Base-by-base conservation (phyloP, 345 rosid genomes). In the Camelina neglecta region DNA sequence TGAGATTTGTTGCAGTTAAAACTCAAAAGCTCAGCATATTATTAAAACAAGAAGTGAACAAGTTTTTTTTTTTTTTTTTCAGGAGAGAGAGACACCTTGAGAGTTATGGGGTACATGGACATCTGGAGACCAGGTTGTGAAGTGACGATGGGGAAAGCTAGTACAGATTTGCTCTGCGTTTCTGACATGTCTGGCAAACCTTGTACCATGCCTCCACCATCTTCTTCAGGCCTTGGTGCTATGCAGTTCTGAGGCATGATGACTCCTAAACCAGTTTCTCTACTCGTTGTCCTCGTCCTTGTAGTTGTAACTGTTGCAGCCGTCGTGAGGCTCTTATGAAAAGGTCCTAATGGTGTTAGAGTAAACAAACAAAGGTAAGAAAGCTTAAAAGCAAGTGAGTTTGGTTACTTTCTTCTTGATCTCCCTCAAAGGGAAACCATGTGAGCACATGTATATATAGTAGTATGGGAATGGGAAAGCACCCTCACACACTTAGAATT, bases 31-130 rank as follows among this genome's bases (percentile, higher is more conserved):
- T 70, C n/a, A 26, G 35, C 51, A 69, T 12, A 70, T 70, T 36
- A 44, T 4, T 18, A 7, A 65, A 6, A 47, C 10, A 53, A 44
- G 29, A 72, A 58, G 48, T 48, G 49, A 39, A 51, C 35, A 65
- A 31, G 10, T 65, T 16, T 29, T 4, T 0, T 29, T 29, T 57
- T 50, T 41, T 62, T 42, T 42, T 7, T 63, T 6, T 16, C 62
- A 75, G 72, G 65, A 33, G 65, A 67, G 29, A 69, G 47, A 23
- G 65, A 63, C 36, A 94, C 98, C 98, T 94, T 94, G 80, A 94
- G 79, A 73, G 93, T 87, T 13, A 89, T 86, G 51, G 93, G 96
- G 74, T 47, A 86, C 75, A 76, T 70, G 76, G 79, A 16, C 58
- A 75, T 75, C 44, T 84, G 89, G 76, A 84, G 74, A 61, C 75